phyloP scores from a whole-genome alignment of 176 grass and related monocot genomes.

The Phyllostachys edulis region DNA sequence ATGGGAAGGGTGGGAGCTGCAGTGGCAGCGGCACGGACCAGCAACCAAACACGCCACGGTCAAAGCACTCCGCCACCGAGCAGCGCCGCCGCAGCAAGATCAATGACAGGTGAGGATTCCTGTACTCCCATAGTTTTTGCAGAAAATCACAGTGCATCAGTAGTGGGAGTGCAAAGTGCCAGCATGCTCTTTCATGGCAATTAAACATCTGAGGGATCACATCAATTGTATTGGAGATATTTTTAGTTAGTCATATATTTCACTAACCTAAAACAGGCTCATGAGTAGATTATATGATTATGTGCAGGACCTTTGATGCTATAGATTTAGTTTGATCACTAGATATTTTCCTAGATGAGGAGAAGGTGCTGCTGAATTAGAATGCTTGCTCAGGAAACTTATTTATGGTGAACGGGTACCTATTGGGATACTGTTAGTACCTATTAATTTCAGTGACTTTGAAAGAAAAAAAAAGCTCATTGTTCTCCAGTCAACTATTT shows the following conservation, averaged over 20 bases:
- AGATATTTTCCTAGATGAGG: neutral
- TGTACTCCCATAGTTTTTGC: neutral
- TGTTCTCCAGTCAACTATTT: neutral
- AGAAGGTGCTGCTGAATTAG: neutral
- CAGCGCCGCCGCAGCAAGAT: conserved; percentile 97
- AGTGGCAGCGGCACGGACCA: conserved; percentile 74
- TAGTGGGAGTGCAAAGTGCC: neutral
- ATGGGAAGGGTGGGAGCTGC: conserved; percentile 67
- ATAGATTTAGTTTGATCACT: neutral
- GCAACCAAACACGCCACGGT: conserved; percentile 74
- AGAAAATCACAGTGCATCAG: neutral
- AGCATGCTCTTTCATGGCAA: neutral
- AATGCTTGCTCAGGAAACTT: neutral
- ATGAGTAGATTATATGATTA: neutral
- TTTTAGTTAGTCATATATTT: neutral
- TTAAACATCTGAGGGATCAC: neutral
- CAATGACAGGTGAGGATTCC: conserved; percentile 72
- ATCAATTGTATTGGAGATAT: neutral
- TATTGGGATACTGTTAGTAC: neutral
- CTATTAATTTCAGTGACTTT: neutral
- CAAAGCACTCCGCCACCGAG: conserved; percentile 94
- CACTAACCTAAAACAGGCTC: neutral
- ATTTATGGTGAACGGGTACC: neutral
- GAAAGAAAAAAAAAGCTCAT: neutral
- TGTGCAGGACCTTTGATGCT: conserved; percentile 4